A percentile compares a stretch with the other conserved stretches of the same genome.
Conservation (phyloP, 169 alveolate species). For the Eimeria brunetti region DNA sequence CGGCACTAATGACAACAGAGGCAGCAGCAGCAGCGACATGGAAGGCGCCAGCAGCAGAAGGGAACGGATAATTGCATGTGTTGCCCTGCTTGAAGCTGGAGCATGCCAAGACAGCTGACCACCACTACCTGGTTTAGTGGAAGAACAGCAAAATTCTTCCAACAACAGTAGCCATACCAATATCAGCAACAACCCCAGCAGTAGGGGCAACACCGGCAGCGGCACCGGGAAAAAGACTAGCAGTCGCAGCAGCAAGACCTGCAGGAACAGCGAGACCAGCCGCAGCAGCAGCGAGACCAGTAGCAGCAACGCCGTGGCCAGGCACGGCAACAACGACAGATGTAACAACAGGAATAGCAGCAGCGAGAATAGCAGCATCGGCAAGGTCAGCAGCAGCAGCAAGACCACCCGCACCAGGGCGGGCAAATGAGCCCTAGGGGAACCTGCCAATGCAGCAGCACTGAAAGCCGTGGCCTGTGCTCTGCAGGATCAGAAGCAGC, state of each 20-base stretch:
- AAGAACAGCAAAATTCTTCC: neutral
- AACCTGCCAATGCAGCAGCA: neutral
- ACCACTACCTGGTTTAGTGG: neutral
- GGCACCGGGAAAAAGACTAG: neutral
- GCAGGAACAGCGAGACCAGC: neutral
- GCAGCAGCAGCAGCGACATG: neutral
- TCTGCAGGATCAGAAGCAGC: neutral
- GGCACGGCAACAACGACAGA: neutral
- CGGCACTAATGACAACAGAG: neutral
- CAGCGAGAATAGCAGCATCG: conserved; percentile 3
- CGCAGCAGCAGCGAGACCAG: neutral
- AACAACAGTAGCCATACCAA: neutral
- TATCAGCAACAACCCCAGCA: neutral
- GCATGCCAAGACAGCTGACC: neutral
- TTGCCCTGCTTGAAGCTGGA: neutral
- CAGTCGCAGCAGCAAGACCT: neutral
- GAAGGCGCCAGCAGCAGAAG: neutral
- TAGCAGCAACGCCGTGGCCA: neutral
- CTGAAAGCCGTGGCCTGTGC: neutral
- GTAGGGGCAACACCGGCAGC: neutral
- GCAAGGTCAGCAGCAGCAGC: neutral
- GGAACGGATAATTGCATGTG: neutral
- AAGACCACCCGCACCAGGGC: neutral
- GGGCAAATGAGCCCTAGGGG: neutral
- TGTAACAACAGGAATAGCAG: neutral